These are phyloP conservation scores for Talaromyces sp. DNA, from an alignment of 2,329 filamentous ascomycete genomes.

Conservation along the genomic window DNA sequence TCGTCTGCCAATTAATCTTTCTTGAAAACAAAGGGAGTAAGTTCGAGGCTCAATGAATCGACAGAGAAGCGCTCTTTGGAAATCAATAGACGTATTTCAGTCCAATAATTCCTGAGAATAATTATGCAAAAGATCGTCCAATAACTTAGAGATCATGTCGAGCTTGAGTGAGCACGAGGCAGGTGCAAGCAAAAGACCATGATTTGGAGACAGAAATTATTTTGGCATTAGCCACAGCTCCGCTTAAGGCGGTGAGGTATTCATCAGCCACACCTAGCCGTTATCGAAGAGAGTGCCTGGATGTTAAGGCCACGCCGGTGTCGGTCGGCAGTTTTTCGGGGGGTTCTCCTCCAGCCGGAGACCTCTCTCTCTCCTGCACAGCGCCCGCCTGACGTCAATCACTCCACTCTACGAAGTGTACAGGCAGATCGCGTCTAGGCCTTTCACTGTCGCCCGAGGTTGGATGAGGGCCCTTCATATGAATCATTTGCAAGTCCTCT, in stretches of 20 bases:
- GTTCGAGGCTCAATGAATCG: not conserved
- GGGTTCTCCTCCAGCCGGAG: not conserved
- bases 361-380: not conserved
- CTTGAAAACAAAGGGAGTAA: not conserved
- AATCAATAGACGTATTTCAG: too few relatives aligned
- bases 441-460: not conserved
- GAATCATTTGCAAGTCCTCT: not conserved
- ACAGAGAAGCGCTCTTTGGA: not conserved
- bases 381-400: slow-evolving; percentile 16
- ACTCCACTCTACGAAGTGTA: not conserved
- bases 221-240: slow-evolving; percentile 7
- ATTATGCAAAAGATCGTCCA: not conserved
- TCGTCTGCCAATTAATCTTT: not conserved
- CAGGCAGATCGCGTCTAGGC: not conserved
- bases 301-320: not conserved
- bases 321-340: not conserved
- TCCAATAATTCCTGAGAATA: not conserved
- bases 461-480: not conserved
- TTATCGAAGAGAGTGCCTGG: not conserved
- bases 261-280: not conserved
- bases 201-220: not conserved
- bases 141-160: not conserved
- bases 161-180: not conserved
- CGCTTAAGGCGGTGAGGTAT: not conserved
- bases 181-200: not conserved